A percentile compares a stretch with the other conserved stretches of the same genome.
Conservation (phyloP, 495 filamentous ascomycete genomes). For the Aspergillus sparsus region DNA sequence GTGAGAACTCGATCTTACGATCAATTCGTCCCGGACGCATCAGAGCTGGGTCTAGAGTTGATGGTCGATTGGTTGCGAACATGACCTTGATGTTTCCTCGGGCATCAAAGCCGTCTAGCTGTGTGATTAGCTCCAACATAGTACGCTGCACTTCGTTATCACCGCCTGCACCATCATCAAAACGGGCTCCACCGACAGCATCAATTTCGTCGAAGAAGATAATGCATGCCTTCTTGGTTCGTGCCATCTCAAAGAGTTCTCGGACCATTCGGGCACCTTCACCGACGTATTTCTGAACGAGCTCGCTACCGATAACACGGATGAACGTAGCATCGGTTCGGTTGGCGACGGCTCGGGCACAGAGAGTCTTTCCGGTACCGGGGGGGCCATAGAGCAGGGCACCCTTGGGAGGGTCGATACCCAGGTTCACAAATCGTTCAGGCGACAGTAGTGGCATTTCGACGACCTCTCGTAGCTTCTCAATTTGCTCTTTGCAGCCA, state of each 20-base stretch:
- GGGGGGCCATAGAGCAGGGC: slow-evolving; percentile 95
- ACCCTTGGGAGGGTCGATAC: slow-evolving; percentile 98
- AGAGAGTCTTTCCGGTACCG: slow-evolving; percentile 97
- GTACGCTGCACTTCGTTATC: slow-evolving; percentile 99
- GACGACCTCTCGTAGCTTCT: slow-evolving; percentile 97
- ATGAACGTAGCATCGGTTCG: slow-evolving; percentile 98
- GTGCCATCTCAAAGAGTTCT: slow-evolving; percentile 98
- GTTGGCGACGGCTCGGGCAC: slow-evolving; percentile 95
- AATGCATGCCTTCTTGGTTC: slow-evolving; percentile 99
- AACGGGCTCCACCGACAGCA: slow-evolving; percentile 95
- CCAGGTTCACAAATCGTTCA: slow-evolving; percentile 93
- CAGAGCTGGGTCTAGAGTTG: slow-evolving; percentile 90
- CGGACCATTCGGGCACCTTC: slow-evolving; percentile 98
- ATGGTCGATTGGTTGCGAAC: slow-evolving; percentile 98
- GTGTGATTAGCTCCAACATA: slow-evolving; percentile 98
- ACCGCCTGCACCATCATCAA: slow-evolving; percentile 95
- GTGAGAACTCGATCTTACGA: slow-evolving; percentile 96
- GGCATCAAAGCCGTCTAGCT: slow-evolving; percentile 95
- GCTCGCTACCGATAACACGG: slow-evolving; percentile 92
- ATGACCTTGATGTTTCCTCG: slow-evolving; percentile 99
- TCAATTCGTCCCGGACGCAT: slow-evolving; percentile 98
- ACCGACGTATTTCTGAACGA: slow-evolving; percentile 98
- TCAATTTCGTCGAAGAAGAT: slow-evolving; percentile 99
- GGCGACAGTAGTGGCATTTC: slow-evolving; percentile 97
- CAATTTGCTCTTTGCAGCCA: slow-evolving; percentile 98